Percentiles rank a stretch among this genome's conserved stretches.
These are phyloP conservation scores for Coccomyxa sp. DNA, from an alignment of 139 green algal species.

Conservation along the genomic window DNA sequence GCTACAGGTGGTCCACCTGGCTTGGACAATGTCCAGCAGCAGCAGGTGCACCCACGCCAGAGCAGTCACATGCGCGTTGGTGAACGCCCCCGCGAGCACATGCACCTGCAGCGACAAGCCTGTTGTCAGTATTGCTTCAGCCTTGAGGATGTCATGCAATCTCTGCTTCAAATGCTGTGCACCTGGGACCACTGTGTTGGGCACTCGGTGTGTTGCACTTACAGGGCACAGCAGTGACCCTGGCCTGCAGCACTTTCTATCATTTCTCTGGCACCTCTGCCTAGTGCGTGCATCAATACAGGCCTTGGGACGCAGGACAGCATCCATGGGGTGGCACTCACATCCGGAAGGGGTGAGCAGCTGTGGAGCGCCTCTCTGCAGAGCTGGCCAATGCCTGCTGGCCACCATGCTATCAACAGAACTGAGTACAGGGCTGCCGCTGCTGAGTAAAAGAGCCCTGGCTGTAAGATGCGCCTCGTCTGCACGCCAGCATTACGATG, in stretches of 20 bases:
- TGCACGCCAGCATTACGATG: neutral
- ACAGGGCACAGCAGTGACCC: neutral
- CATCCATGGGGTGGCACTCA: neutral
- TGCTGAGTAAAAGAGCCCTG: neutral
- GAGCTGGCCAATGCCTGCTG: neutral
- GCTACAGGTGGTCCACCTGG: constrained; percentile 35
- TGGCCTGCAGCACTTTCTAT: neutral
- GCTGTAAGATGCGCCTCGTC: neutral
- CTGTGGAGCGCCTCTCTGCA: neutral
- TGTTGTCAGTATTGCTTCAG: too few relatives aligned
- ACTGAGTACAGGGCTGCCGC: neutral
- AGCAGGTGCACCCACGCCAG: constrained; percentile 80
- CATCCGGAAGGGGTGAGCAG: neutral
- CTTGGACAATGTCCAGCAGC: constrained; percentile 76
- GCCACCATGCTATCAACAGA: neutral
- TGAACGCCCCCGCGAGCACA: constrained; percentile 19
- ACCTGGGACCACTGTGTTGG: neutral
- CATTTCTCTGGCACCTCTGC: neutral
- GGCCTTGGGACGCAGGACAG: neutral
- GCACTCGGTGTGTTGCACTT: neutral
- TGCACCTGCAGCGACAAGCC: neutral
- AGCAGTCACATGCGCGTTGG: constrained; percentile 23
- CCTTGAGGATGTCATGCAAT: neutral
- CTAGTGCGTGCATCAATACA: neutral
- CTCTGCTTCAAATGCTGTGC: neutral